These are phyloP conservation scores for Colletotrichum sp. DNA, from an alignment of 2,329 filamentous ascomycete genomes.

Conservation along the genomic window DNA sequence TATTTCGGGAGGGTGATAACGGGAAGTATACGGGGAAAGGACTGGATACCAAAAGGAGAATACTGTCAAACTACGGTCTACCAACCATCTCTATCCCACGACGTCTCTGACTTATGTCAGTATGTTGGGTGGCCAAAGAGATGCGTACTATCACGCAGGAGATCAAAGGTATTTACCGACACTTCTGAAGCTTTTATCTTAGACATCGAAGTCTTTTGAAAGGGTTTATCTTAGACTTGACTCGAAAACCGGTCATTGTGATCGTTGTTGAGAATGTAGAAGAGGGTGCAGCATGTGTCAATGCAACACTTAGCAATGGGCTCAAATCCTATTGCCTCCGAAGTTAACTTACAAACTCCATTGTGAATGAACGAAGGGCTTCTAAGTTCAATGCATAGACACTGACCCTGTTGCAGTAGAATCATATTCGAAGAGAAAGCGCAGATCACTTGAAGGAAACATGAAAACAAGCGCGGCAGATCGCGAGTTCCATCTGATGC, in stretches of 20 bases:
- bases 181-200: no score
- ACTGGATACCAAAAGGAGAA: fast-evolving
- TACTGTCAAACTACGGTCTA: no score
- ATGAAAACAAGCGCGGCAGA: neutral
- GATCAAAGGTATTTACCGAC: no score
- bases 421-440: neutral
- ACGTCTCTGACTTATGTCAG: no score
- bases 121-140: no score
- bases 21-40: no score
- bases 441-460: fast-evolving
- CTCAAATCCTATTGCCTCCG: neutral
- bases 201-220: no score
- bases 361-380: neutral
- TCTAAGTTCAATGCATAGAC: neutral
- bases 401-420: neutral
- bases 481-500: neutral
- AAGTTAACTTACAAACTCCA: neutral
- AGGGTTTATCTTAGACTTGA: fast-evolving
- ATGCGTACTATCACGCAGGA: no score
- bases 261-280: neutral
- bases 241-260: fast-evolving
- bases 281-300: neutral
- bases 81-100: no score
- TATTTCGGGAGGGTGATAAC: no score
- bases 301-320: fast-evolving